Evolutionary conservation across 192 early-diverging fungal species (phyloP), one percentile per base, ranked within the genome.

Genomic region (Podila epigama): DNA sequence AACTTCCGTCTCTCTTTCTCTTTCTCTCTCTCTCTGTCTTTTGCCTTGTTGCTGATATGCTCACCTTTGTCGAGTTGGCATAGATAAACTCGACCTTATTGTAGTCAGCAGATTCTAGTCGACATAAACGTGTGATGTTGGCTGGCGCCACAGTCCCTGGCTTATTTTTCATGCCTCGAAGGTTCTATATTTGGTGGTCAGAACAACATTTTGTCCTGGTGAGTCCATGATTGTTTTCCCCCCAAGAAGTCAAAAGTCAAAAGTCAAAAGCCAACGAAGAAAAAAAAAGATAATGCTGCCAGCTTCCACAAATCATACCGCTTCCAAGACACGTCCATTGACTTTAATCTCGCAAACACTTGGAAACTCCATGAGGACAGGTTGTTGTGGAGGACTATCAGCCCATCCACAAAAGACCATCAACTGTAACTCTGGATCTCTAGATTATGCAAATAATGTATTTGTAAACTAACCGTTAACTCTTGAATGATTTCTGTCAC

Each of bases 101-200:
- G 42, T 52, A 58, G 27, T 70, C 56, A 42, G 44, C 66, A 9
- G 52, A 2, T 8, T 72, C 58, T 22, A 75, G 15, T 34, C 67
- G 40, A 42, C 68, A 71, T 25, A 85, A 66, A 20, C 41, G 33
- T 3, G 89, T 87, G 18, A 90, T 72, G 59, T 90, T 85, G 15
- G 84, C 79, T 2, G 89, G 87, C 18, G 85, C 67, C 6, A 87
- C 84, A n/a, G 87, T 88, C 0, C 85, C 83, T 22, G 86, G 83
- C 51, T 81, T 84, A 39, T 86, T 86, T 54, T 87, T 87, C 44
- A 89, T 56, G 3, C 87, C 86, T 25, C 83, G 73, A 27, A 84
- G 56, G n/a, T 68, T 79, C 86, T 88, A 79, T 5, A 36, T 9
- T 28, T 37, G 18, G 6, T 20, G 53, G 54, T 7, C 31, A 55